Conservation (phyloP, 371 early-diverging fungal species). For the Mortierella sp. region DNA sequence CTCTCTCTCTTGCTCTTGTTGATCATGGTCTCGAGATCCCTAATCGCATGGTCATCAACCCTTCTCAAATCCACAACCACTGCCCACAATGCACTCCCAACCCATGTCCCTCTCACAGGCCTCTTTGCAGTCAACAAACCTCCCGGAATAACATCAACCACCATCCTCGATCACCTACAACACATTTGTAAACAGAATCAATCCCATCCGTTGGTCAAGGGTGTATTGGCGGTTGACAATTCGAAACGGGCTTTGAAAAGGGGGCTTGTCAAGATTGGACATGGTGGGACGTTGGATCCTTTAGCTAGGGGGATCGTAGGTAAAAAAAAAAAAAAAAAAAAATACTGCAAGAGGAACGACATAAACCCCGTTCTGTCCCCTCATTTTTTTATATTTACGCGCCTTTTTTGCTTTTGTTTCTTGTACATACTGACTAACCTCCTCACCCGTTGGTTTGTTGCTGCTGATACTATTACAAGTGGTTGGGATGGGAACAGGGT, state of each 20-base stretch:
- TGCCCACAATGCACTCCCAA: too few species aligned
- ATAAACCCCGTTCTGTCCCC: too few species aligned
- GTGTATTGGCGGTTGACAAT: conserved; percentile 47
- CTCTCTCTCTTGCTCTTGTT: background rate
- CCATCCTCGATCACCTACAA: conserved; percentile 63
- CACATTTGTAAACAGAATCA: conserved; percentile 43
- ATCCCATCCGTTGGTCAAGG: conserved; percentile 33
- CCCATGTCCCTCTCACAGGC: conserved; percentile 55
- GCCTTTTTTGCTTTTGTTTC: background rate
- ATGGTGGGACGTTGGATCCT: conserved; percentile 77
- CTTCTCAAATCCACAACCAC: background rate
- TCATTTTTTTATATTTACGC: too few species aligned
- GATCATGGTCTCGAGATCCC: conserved; percentile 14
- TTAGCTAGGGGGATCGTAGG: conserved; percentile 70
- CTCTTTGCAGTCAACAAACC: conserved; percentile 72
- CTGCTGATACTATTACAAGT: conserved; percentile 1
- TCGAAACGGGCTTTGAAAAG: conserved; percentile 43
- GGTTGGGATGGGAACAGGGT: conserved; percentile 48
- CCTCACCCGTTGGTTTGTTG: background rate
- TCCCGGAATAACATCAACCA: conserved; percentile 61
- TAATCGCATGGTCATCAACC: background rate
- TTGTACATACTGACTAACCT: background rate
- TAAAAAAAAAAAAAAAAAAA: background rate
- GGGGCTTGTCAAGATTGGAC: conserved; percentile 62
- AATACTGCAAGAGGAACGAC: too few species aligned